Evolutionary conservation across 192 early-diverging fungal genomes (phyloP), one percentile per base, ranked within the genome.

Genomic region (Backusella morwellensis): DNA sequence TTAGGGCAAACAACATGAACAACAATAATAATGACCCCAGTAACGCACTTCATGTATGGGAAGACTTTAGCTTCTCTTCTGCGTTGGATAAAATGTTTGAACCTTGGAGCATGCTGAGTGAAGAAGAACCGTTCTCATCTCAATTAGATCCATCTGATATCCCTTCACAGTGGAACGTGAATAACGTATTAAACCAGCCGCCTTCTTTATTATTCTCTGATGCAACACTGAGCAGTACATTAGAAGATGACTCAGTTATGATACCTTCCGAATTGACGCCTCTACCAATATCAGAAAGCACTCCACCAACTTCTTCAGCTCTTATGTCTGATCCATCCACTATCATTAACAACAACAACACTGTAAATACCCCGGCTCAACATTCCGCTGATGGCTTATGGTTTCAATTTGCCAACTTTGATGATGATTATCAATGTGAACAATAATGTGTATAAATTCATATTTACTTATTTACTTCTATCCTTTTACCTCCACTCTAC

Each of bases 391-490:
- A 70, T 70, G 68, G 68, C 17, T 21, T 70, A 38, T 70, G 68
- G 68, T 70, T 70, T 70, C 68, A 70, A 70, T 70, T 70, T 70
- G 68, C 68, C 23, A 70, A 70, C n/a, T 70, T 70, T 70, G 68
- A 70, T 38, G 68, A 70, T 21, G 68, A 70, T 21, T 70, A 70
- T 70, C 68, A 70, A 38, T 70, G 68, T 21, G 68, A 70, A 70
- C 21, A 35, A 29, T 70, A 38, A 70, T 63, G 56, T 63, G 56
- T 63, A 63, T 14, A 63, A 59, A 63, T 68, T 34, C 67, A 36
- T 68, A 17, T 68, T 68, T 68, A 9, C 7, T 35, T 68, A n/a
- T 8, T 15, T 68, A 6, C 14, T n/a, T 59, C 11, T 59, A n/a
- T 54, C 14, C 32, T 74, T 47, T 56, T 52, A 34, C 21, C 19